A percentile compares a stretch with the other conserved stretches of the same genome.
These are phyloP conservation scores for Sugiyamaella paludigena DNA, from an alignment of 1,139 yeast species.

Conservation along the genomic window DNA sequence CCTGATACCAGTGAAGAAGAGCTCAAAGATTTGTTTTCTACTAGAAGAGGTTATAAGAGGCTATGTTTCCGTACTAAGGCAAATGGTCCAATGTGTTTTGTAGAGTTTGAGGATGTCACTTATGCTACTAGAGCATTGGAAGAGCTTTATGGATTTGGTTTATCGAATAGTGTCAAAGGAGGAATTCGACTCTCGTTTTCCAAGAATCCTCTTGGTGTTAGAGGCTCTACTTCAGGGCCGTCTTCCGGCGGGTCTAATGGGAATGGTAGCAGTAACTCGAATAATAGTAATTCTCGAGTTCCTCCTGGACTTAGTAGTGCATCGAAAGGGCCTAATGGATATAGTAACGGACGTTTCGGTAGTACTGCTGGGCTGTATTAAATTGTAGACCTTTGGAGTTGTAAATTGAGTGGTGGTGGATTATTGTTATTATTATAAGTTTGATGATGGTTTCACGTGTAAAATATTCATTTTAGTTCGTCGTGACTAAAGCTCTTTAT, in stretches of 20 bases:
- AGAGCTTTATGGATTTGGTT: slow-evolving; percentile 83
- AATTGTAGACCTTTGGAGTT: not conserved
- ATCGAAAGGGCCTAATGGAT: slow-evolving; percentile 18
- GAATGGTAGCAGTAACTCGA: slow-evolving; percentile 13
- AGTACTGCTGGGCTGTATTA: not conserved
- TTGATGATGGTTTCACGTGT: not conserved
- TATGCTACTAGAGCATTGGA: slow-evolving; percentile 93
- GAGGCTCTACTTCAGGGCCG: slow-evolving; percentile 36
- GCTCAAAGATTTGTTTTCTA: slow-evolving; percentile 78
- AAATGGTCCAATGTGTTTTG: slow-evolving; percentile 97
- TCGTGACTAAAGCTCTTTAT: not conserved
- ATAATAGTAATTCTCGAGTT: not conserved
- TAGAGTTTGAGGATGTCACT: slow-evolving; percentile 93
- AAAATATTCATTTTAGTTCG: not conserved
- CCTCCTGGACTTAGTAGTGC: slow-evolving; percentile 15
- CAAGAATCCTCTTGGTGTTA: slow-evolving; percentile 93
- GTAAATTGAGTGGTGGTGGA: not conserved
- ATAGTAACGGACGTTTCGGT: slow-evolving; percentile 8
- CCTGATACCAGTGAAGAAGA: slow-evolving; percentile 97
- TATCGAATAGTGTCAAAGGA: slow-evolving; percentile 70
- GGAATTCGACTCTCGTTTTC: slow-evolving; percentile 93
- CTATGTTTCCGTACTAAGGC: slow-evolving; percentile 71
- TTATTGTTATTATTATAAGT: not conserved
- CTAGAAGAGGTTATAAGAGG: slow-evolving; percentile 89
- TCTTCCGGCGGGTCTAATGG: slow-evolving; percentile 15